Evolutionary conservation across 352 stramenopile genomes (phyloP).

Genomic region (Globisporangium orthogonon): DNA sequence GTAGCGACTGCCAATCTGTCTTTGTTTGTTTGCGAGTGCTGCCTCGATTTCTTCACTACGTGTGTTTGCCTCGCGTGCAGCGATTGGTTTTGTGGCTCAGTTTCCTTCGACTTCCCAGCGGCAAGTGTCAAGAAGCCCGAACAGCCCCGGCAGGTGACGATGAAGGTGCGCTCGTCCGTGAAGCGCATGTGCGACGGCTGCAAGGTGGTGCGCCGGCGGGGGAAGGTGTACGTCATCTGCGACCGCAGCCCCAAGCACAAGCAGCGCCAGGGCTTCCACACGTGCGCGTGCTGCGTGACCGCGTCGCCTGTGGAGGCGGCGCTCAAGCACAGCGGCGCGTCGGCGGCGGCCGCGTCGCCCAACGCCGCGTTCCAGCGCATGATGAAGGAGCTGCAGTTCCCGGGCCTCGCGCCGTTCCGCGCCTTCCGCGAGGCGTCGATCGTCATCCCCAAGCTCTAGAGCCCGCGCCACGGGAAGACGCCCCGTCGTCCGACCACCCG

Average conservation of each 20-base stretch:
- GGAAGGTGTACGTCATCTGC: constrained; percentile 89
- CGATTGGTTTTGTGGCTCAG: constrained; percentile 4
- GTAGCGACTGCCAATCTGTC: not conserved
- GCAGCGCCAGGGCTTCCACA: constrained; percentile 91
- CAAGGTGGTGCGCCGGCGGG: constrained; percentile 84
- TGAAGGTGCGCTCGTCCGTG: constrained; percentile 90
- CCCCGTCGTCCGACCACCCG: constrained; percentile 4
- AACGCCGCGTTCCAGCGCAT: constrained; percentile 92
- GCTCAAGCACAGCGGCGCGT: constrained; percentile 12
- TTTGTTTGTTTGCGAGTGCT: not conserved
- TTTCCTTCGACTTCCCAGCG: not conserved
- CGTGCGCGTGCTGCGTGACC: constrained; percentile 32
- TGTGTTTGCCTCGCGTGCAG: not conserved
- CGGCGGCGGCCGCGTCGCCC: constrained; percentile 49
- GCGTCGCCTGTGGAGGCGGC: constrained; percentile 16
- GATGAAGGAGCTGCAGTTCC: constrained; percentile 93
- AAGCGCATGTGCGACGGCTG: constrained; percentile 91
- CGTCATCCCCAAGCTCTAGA: constrained; percentile 59
- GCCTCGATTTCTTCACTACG: not conserved
- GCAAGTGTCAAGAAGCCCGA: not conserved
- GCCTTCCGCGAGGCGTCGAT: constrained; percentile 71
- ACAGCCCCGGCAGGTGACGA: constrained; percentile 25
- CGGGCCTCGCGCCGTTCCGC: constrained; percentile 66
- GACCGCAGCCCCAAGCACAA: constrained; percentile 91
- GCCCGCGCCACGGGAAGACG: not conserved